Evolutionary conservation across 768 basidiomycete genomes (phyloP).

Genomic region (Suillus cothurnatus): DNA sequence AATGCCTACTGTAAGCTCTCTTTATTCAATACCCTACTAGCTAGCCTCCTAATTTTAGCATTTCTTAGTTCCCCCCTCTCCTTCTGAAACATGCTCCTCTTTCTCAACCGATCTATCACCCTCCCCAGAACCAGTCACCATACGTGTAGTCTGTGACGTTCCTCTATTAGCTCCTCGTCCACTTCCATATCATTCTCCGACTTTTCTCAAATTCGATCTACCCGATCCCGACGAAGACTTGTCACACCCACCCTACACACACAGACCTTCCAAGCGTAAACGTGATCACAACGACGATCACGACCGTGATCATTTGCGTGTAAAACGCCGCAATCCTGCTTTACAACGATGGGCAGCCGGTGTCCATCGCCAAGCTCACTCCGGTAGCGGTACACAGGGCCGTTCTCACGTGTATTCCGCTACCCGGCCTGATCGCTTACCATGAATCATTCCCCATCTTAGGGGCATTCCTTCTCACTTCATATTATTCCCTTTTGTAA

Average conservation of each 20-base stretch:
- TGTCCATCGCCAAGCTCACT: constrained; percentile 12
- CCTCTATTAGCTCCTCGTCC: constrained; percentile 71
- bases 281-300: constrained; percentile 33
- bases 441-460: background rate
- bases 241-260: constrained; percentile 69
- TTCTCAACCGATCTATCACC: constrained; percentile 26
- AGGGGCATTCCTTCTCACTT: constrained; percentile 1
- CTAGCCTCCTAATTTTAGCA: constrained; percentile 7
- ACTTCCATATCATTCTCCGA: constrained; percentile 69
- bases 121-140: constrained; percentile 28
- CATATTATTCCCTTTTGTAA: background rate
- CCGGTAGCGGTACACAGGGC: constrained; percentile 3
- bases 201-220: constrained; percentile 66
- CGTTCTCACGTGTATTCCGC: constrained; percentile 6
- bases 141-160: constrained; percentile 63
- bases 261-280: constrained; percentile 56
- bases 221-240: constrained; percentile 72
- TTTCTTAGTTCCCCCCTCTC: constrained; percentile 44
- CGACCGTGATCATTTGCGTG: constrained; percentile 10
- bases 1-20: too few relatives aligned
- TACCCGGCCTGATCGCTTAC: constrained; percentile 5
- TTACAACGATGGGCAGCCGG: constrained; percentile 23
- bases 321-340: constrained; percentile 31
- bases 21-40: too few relatives aligned
- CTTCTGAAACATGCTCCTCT: constrained; percentile 40